Evolutionary conservation across 1,284 basidiomycete genomes (phyloP), one percentile per base, ranked within the genome.

Genomic region (Ceratobasidium sp.): DNA sequence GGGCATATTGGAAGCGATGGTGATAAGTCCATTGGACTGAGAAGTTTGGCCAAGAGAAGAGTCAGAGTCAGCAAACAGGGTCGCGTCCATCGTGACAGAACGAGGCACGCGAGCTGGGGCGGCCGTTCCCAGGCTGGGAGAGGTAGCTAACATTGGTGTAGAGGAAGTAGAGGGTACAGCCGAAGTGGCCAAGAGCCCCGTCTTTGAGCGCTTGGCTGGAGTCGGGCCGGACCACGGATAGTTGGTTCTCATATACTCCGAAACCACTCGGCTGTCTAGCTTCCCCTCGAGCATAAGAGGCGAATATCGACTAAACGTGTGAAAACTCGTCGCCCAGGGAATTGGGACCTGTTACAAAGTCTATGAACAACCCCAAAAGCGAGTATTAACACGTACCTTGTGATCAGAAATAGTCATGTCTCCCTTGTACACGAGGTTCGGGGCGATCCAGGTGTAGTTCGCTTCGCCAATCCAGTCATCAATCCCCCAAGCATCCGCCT

Each of bases 391-490:
- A 1, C 26, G 17, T 59, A 59, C 57, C 26, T 2, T 26, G 12
- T n/a, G 57, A 15, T 33, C 17, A 20, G 28, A 17, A 20, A 61
- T 15, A 4, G 26, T 61, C 57, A 61, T 20, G 38, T 13, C 26
- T 12, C 57, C 57, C 9, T 26, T 26, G 26, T 59, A 59, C 33
- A 59, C 26, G 10, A 59, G 57, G 33, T 38, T 61, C 12, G 57
- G 57, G 15, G 57, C 57, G 10, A 61, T 61, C 57, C 57, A 61
- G 6, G 57, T 61, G 5, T 61, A 61, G 57, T 61, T 61, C 20
- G 9, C 15, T 5, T 28, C 57, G 15, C 12, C 12, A 1, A 61
- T 61, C 57, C 57, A 61, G 4, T 28, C 38, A 2, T 38, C 57
- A 6, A 40, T 61, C 2, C 15, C 33, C 57, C 57, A 61, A 61